These are phyloP conservation scores for Phytophthora chlamydospora DNA, from an alignment of 352 stramenopile genomes.

Conservation along the genomic window DNA sequence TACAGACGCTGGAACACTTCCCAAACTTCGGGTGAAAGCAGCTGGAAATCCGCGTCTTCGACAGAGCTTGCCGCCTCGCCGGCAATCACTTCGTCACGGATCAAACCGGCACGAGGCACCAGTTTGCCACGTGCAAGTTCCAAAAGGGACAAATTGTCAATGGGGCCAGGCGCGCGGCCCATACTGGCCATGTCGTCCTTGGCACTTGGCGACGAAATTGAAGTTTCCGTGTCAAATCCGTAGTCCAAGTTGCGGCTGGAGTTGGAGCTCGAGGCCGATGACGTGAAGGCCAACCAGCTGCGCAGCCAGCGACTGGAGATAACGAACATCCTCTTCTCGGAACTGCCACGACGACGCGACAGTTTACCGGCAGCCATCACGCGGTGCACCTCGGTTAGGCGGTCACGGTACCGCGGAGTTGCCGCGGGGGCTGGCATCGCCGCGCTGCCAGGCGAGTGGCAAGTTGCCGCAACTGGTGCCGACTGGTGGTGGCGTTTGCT, in stretches of 20 bases:
- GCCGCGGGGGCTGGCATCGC: conserved; percentile 19
- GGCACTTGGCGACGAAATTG: conserved; percentile 14
- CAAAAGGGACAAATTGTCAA: conserved; percentile 70
- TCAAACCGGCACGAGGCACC: conserved; percentile 48
- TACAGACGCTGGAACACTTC: conserved; percentile 77
- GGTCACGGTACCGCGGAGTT: conserved; percentile 62
- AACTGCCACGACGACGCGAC: conserved; percentile 52
- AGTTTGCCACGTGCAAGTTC: conserved; percentile 59
- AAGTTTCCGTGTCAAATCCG: conserved; percentile 28
- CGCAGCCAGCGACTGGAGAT: conserved; percentile 67
- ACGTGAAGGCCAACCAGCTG: conserved; percentile 69
- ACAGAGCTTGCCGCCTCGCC: conserved; percentile 30
- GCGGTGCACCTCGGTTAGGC: conserved; percentile 66
- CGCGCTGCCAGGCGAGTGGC: conserved; percentile 22
- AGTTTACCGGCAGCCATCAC: conserved; percentile 73
- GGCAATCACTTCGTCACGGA: conserved; percentile 34
- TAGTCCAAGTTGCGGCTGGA: conserved; percentile 30
- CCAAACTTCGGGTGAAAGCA: conserved; percentile 72
- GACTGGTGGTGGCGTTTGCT: conserved; percentile 26
- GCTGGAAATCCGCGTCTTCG: conserved; percentile 58
- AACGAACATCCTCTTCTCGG: conserved; percentile 61
- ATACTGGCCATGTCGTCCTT: conserved; percentile 24
- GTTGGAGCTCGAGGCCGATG: conserved; percentile 33
- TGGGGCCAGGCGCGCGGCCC: conserved; percentile 42
- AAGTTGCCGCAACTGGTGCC: conserved; percentile 14